Percentiles rank a stretch among this genome's conserved stretches.
Conservation (phyloP, 2,329 filamentous ascomycete genomes). For the Pseudopithomyces maydicus region DNA sequence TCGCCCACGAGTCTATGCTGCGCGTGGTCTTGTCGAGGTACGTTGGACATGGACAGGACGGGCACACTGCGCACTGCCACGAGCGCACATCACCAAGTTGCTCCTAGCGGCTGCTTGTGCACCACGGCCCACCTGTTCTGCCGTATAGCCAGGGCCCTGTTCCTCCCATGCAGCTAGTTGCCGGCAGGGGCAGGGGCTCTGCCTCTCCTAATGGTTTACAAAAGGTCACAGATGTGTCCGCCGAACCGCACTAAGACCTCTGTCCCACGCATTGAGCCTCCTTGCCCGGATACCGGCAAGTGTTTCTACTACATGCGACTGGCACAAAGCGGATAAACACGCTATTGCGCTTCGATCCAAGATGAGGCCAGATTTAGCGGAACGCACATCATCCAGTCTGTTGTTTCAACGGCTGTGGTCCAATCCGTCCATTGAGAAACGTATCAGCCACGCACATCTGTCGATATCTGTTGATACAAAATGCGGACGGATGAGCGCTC, state of each 20-base stretch:
- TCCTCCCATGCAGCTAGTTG: not conserved
- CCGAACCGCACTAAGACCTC: conserved; percentile 2
- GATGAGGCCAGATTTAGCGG: conserved; percentile 7
- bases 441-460: not conserved
- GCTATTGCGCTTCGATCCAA: conserved; percentile 1
- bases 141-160: conserved; percentile 18
- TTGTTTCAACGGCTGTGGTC: conserved; percentile 7
- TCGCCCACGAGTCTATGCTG: not conserved
- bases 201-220: conserved; percentile 16
- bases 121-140: conserved; percentile 20
- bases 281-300: conserved; percentile 25
- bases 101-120: conserved; percentile 10
- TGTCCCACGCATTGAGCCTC: conserved; percentile 5
- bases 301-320: conserved; percentile 2
- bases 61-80: not conserved
- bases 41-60: not conserved
- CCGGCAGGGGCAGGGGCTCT: conserved; percentile 18
- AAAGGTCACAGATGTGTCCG: conserved; percentile 28
- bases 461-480: not conserved
- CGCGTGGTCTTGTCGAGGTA: not conserved
- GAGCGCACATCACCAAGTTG: not conserved
- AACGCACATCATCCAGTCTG: conserved; percentile 1
- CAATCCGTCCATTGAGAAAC: conserved; percentile 8
- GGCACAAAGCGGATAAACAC: conserved; percentile 30
- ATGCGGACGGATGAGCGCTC: not conserved